Percentiles rank a stretch among this genome's conserved stretches.
These are phyloP conservation scores for Sisymbrium altissimum DNA, from an alignment of 345 rosid species.

Conservation along the genomic window DNA sequence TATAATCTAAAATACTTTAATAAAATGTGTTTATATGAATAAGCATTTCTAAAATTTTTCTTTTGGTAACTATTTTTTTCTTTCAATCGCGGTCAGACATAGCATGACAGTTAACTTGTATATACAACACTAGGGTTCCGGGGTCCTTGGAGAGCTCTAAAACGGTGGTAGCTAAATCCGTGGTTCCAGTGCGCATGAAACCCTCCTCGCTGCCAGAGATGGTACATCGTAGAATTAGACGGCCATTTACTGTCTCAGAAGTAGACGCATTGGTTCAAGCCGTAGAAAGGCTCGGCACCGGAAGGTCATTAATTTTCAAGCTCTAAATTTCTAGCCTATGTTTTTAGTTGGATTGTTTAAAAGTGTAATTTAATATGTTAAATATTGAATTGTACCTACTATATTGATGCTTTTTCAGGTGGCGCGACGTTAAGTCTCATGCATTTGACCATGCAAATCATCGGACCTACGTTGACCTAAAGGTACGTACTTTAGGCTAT, in stretches of 20 bases:
- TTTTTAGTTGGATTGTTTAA: too few species aligned
- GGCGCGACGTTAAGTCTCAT: conserved; percentile 84
- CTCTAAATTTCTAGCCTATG: not conserved
- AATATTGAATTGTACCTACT: not conserved
- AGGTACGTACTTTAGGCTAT: conserved; percentile 44
- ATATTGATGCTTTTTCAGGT: conserved; percentile 39
- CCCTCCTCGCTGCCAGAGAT: conserved; percentile 51
- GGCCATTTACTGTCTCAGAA: conserved; percentile 91
- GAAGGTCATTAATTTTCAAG: conserved; percentile 49
- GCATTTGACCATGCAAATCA: conserved; percentile 86
- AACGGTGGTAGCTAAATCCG: not conserved
- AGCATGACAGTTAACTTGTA: not conserved
- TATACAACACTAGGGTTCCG: not conserved
- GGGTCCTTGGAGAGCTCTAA: not conserved
- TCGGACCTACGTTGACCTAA: conserved; percentile 91
- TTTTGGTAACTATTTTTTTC: not conserved
- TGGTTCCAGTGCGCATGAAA: conserved; percentile 11
- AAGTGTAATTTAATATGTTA: not conserved
- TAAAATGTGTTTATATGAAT: not conserved
- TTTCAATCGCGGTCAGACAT: not conserved
- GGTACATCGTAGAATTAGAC: conserved; percentile 81
- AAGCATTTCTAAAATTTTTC: not conserved
- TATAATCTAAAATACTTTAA: not conserved
- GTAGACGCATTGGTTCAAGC: conserved; percentile 88
- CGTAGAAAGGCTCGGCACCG: conserved; percentile 90